phyloP scores from a whole-genome alignment of 2,329 filamentous ascomycete genomes.

The Polytolypa hystricis region DNA sequence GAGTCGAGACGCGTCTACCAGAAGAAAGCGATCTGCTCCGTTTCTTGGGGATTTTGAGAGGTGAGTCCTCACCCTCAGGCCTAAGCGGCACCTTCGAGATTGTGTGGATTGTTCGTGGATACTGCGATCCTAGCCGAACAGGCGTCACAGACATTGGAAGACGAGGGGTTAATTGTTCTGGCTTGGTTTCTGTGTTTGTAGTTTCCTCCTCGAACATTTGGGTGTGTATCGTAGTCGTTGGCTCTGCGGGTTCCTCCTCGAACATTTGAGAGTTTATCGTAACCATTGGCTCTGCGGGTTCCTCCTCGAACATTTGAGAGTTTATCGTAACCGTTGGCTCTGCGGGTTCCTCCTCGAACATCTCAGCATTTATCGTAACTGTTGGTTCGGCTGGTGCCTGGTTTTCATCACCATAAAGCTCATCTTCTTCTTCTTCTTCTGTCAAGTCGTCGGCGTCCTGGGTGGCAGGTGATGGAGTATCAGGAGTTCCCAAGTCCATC shows the following conservation, averaged over 20 bases:
- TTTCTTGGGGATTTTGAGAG: conserved; percentile 35
- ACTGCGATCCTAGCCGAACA: conserved; percentile 34
- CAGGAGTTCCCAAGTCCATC: conserved; percentile 4
- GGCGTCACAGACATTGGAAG: conserved; percentile 44
- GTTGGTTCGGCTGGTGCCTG: conserved; percentile 20
- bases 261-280: conserved; percentile 12
- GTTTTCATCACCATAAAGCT: conserved; percentile 59
- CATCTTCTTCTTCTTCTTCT: conserved; percentile 18
- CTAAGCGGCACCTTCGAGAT: conserved; percentile 69
- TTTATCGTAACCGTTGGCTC: conserved; percentile 12
- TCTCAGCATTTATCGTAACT: conserved; percentile 11
- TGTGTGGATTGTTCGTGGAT: conserved; percentile 53
- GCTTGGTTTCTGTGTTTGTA: too few relatives aligned
- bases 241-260: conserved; percentile 15
- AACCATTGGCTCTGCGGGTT: conserved; percentile 14
- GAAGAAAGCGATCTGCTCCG: conserved; percentile 42
- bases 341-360: conserved; percentile 16
- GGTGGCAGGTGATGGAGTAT: too few relatives aligned
- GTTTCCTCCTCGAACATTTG: conserved; percentile 15
- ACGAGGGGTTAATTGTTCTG: conserved; percentile 12
- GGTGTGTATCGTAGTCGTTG: too few relatives aligned
- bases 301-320: conserved; percentile 13
- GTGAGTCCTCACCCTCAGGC: conserved; percentile 44
- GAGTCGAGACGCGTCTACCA: conserved; percentile 28
- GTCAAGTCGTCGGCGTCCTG: conserved; percentile 9